phyloP scores from a whole-genome alignment of 2,329 filamentous ascomycete genomes.

The Colletotrichum cordylinicola region DNA sequence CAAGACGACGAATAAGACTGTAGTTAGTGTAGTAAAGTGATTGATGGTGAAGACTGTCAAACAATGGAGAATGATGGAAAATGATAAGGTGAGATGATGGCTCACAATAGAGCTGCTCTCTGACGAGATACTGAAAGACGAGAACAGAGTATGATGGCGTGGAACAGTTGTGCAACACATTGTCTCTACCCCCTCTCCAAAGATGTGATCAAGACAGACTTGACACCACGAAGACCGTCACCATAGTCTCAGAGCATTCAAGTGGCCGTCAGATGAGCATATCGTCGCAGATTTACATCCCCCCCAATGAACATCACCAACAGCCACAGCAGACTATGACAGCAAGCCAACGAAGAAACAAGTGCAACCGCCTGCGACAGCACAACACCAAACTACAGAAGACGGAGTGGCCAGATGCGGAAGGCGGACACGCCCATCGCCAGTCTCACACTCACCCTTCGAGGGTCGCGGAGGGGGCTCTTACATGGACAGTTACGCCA shows the following conservation, averaged over 20 bases:
- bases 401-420: neutral
- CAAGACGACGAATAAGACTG: no score
- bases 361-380: neutral
- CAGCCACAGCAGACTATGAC: accelerated
- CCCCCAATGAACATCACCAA: neutral
- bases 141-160: neutral
- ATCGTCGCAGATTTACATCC: neutral
- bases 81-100: neutral
- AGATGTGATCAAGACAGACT: neutral
- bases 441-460: neutral
- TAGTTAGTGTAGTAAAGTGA: no score
- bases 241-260: neutral
- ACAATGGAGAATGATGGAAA: neutral
- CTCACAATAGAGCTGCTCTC: neutral
- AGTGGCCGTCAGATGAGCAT: neutral
- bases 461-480: neutral
- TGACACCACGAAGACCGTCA: neutral
- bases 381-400: neutral
- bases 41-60: neutral
- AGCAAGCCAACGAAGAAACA: neutral
- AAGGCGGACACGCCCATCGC: neutral
- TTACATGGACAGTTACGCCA: neutral
- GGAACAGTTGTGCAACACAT: neutral
- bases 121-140: no score
- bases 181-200: neutral